Conservation (phyloP, 139 green algal species). For the Haematococcus lacustris region DNA sequence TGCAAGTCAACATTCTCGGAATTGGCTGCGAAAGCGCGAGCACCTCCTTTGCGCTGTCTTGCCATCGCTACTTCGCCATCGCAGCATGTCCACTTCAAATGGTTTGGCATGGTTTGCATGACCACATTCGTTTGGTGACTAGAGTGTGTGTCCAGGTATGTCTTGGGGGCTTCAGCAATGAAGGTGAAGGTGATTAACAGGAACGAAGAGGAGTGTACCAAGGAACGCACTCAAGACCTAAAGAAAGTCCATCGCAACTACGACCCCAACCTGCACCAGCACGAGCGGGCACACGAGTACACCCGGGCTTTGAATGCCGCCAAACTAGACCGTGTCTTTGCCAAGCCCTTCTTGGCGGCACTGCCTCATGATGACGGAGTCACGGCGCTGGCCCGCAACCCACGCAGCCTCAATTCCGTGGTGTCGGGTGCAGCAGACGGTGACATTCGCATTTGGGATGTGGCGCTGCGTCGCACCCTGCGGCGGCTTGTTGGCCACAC, state of each 20-base stretch:
- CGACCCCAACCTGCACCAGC: conserved; percentile 79
- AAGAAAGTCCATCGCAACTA: conserved; percentile 86
- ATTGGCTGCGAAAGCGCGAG: no score
- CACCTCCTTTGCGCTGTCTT: no score
- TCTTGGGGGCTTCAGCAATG: no score
- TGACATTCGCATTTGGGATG: conserved; percentile 81
- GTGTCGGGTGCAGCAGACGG: conserved; percentile 62
- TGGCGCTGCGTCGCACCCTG: conserved; percentile 62
- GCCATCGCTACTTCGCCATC: no score
- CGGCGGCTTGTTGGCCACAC: conserved; percentile 69
- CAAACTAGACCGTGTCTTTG: conserved; percentile 93
- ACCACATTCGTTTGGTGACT: no score
- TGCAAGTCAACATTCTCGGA: no score
- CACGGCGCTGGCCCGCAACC: conserved; percentile 74
- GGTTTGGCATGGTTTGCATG: no score
- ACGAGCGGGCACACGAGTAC: conserved; percentile 92
- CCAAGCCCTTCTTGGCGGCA: conserved; percentile 89
- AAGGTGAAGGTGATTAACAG: conserved; percentile 90
- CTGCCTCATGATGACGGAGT: conserved; percentile 87
- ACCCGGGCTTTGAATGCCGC: conserved; percentile 83
- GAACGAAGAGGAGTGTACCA: conserved; percentile 71
- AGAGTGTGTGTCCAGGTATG: no score
- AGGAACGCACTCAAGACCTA: conserved; percentile 72
- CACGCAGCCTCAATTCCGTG: conserved; percentile 70
- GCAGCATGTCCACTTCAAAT: no score